Evolutionary conservation across 2,329 filamentous ascomycete genomes (phyloP).

Genomic region (Fusarium poae): DNA sequence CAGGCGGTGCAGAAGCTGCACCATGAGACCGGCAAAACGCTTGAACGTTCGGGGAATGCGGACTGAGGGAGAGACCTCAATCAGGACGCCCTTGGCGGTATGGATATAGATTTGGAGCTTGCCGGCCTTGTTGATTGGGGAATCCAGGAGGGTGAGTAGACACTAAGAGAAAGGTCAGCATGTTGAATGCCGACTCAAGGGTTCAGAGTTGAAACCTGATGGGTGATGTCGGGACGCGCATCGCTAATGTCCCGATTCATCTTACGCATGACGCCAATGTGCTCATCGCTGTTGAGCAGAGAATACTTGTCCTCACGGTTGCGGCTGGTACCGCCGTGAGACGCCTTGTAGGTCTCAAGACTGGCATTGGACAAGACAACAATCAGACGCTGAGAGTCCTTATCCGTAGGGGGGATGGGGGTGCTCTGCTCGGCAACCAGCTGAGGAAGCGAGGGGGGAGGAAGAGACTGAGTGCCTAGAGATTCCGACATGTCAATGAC

Average conservation of each 20-base stretch:
- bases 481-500: constrained; percentile 37
- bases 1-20: constrained; percentile 93
- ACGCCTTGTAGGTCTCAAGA: constrained; percentile 96
- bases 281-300: constrained; percentile 97
- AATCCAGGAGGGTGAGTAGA: constrained; percentile 95
- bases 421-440: constrained; percentile 93
- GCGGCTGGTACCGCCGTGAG: constrained; percentile 75
- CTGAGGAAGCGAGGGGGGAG: constrained; percentile 89
- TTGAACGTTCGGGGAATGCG: constrained; percentile 99
- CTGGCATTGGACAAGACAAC: constrained; percentile 98
- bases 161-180: constrained; percentile 73
- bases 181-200: constrained; percentile 58
- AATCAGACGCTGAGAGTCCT: constrained; percentile 90
- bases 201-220: constrained; percentile 77
- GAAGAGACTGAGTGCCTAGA: constrained; percentile 91
- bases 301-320: constrained; percentile 94
- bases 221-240: constrained; percentile 96
- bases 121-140: constrained; percentile 97
- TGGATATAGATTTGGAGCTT: constrained; percentile 99
- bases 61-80: constrained; percentile 97
- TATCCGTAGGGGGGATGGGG: constrained; percentile 86
- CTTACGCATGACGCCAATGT: constrained; percentile 99
- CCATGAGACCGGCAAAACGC: constrained; percentile 98
- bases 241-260: constrained; percentile 99
- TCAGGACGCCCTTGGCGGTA: constrained; percentile 95